Evolutionary conservation across 208 protist genomes (phyloP).

Genomic region (Leishmania major): DNA sequence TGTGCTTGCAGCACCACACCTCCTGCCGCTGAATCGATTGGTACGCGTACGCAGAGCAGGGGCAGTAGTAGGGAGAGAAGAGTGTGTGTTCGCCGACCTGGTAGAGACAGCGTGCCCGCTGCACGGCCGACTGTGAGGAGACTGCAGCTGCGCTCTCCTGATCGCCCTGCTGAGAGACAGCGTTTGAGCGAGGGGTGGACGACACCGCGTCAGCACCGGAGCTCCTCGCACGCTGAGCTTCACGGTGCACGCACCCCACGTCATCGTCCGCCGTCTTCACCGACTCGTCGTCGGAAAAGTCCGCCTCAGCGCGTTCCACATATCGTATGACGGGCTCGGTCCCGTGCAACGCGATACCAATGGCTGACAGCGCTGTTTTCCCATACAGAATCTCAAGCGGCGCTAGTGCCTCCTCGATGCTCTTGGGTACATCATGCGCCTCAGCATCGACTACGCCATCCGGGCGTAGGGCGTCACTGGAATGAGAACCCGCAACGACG

Average conservation of each 20-base stretch:
- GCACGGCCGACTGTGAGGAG: background rate
- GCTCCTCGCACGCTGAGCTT: background rate
- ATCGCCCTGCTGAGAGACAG: background rate
- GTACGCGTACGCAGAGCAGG: conserved; percentile 80
- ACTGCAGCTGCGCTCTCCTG: background rate
- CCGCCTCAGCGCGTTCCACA: conserved; percentile 29
- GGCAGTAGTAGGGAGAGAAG: conserved; percentile 80
- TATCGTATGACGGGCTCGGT: conserved; percentile 68
- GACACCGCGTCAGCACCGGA: background rate
- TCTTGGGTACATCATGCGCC: background rate
- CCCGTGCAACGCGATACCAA: conserved; percentile 79
- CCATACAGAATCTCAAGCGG: conserved; percentile 79
- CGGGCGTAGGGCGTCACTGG: background rate
- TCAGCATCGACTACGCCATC: background rate
- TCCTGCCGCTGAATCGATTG: conserved; percentile 75
- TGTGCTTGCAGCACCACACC: conserved; percentile 82
- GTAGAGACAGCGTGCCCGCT: conserved; percentile 53
- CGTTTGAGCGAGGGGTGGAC: too few species aligned
- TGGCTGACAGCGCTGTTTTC: conserved; percentile 70
- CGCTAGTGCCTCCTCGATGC: conserved; percentile 62
- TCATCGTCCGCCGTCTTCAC: background rate
- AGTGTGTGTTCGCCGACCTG: conserved; percentile 78
- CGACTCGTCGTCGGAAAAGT: background rate
- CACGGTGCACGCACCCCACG: background rate
- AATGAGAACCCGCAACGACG: conserved; percentile 15